These are phyloP conservation scores for Fusarium sp. DNA, from an alignment of 2,329 filamentous ascomycete genomes.

Conservation along the genomic window DNA sequence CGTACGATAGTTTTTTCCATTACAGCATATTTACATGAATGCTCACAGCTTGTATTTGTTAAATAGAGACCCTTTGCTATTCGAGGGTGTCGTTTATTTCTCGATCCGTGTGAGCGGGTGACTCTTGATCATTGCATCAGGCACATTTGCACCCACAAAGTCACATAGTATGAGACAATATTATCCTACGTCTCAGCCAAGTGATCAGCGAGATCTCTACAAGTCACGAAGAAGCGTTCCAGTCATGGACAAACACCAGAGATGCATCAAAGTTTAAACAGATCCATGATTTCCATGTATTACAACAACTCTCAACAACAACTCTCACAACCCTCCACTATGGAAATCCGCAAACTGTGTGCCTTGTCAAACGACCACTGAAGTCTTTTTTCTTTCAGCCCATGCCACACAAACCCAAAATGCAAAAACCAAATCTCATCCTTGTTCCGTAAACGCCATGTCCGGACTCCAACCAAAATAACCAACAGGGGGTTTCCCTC, in stretches of 20 bases:
- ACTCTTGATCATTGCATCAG: not conserved
- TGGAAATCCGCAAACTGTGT: constrained; percentile 16
- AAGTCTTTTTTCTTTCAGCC: constrained; percentile 39
- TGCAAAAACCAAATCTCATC: constrained; percentile 14
- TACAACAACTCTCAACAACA: constrained; percentile 25
- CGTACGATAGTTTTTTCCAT: not conserved
- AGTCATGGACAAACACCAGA: not conserved
- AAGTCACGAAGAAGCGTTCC: not conserved
- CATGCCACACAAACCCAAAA: constrained; percentile 29
- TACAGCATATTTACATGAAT: not conserved
- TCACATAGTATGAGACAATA: not conserved
- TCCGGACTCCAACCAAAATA: constrained; percentile 25
- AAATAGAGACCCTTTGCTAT: not conserved
- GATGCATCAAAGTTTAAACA: constrained; percentile 1
- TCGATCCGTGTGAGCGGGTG: not conserved
- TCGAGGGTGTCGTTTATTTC: not conserved
- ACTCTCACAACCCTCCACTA: not conserved
- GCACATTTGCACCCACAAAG: not conserved
- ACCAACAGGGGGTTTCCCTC: constrained; percentile 8
- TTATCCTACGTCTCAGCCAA: not conserved
- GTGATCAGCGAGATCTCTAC: not conserved
- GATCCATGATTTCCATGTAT: constrained; percentile 31
- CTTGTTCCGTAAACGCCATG: constrained; percentile 30
- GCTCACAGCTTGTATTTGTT: not conserved
- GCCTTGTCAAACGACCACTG: constrained; percentile 16